Base-by-base conservation (phyloP, 2,329 filamentous ascomycete genomes). In the Aspergillus novoparasiticus region DNA sequence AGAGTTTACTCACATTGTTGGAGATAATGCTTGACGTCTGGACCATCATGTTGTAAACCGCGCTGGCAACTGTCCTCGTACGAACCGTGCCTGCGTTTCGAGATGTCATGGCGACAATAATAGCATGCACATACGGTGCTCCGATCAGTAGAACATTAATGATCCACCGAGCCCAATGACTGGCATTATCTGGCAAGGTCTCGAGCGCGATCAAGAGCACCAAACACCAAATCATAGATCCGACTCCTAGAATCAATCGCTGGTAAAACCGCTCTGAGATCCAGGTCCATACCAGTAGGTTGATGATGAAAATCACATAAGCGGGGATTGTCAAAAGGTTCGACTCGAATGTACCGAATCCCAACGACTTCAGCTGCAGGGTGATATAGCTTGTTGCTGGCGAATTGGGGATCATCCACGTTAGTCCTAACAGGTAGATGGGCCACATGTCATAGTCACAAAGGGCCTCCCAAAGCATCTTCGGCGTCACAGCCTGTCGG, bases 311-410 rank as follows among this genome's bases (percentile, higher is more conserved):
- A 1, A 88, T 73, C 0, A 79, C 80, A 19, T 84, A 84, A 0
- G 85, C 83, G 0, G 86, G 86, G 16, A 89, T 88, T 1, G 86
- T 86, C 26, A 90, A 81, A 64, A 91, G 79, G 67, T 89, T 90
- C 32, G 84, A 85, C 36, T 86, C 76, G 70, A 90, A 85, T 1
- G 85, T 86, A 56, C 76, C 76, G 76, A 88, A 89, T 14, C 81
- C 86, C 5, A 89, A 77, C 2, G 84, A 80, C 65, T 83, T 84
- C 1, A 84, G 68, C 57, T 79, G 69, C 12, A 81, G 67, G 21
- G 77, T 79, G 58, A 81, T 73, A 48, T 81, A 81, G 57, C 59
- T 73, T 1, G 71, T 71, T 10, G 75, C 75, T 1, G 78, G 77
- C 0, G 69, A 70, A 12, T 70, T 75, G 3, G 82, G 77, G 21